Evolutionary conservation across 352 stramenopile species (phyloP), one percentile per base, ranked within the genome.

Genomic region (Phytophthora ramorum): DNA sequence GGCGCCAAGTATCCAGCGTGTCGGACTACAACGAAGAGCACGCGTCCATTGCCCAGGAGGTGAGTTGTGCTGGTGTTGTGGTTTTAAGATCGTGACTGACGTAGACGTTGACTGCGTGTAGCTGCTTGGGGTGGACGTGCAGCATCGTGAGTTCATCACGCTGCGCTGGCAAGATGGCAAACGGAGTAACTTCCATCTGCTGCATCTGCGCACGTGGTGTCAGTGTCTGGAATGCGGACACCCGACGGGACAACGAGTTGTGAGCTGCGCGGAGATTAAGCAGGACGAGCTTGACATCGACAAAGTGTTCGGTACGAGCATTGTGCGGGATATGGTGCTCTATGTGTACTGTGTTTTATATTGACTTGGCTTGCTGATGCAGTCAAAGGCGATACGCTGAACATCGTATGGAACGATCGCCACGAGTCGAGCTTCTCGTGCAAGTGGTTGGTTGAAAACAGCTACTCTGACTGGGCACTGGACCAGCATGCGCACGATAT

Each of bases 131-230:
- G 85, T 93, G 66, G 81, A 94, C 38, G 85, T 92, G 47, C 79
- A 90, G 49, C 64, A 82, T 20, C 81, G 78, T 37, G 85, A 94
- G 55, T 88, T 85, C 62, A 88, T 96, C 32, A 79, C 78, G 47
- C 72, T 96, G 61, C 85, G 86, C 40, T 96, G 87, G 87, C 82
- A 81, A 52, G 85, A 96, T 43, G 87, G 80, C 13, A 79, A 75
- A 32, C 65, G 64, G 19, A 92, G 84, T 53, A 87, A 83, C 45
- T 93, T 89, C 58, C 84, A 96, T 37, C 59, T 92, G 34, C 55
- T 91, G 41, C 87, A 96, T 56, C 53, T 96, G 49, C 85, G 87
- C 45, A 74, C 87, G 49, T 96, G 87, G 85, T 96, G 87, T 35
- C 59, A 73, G 52, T 96, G 87, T 34, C 58, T 80, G 0, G 48